Base-by-base conservation (phyloP, 768 basidiomycete species). In the Collybiopsis confluens region DNA sequence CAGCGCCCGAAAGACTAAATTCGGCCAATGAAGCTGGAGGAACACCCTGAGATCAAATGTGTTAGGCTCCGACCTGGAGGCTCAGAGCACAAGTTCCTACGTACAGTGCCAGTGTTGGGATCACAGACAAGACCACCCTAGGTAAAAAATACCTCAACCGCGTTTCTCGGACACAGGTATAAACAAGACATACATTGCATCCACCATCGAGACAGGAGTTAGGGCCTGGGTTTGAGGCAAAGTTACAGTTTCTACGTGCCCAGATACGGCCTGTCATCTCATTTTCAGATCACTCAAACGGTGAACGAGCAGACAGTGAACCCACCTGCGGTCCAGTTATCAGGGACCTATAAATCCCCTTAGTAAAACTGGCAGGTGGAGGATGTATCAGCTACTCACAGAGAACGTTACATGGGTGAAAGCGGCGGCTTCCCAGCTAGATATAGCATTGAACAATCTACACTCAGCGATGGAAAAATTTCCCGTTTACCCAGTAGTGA, bases 231-330 rank as follows among this genome's bases (percentile, higher is more conserved):
- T 76, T 75, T 37, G 56, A 67, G 51, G 65, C 69, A 61, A 88
- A 88, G 65, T 86, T 69, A 58, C 87, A 88, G 62, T 85, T 66
- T 20, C 82, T 79, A 21, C 85, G 77, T 38, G 68, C 85, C 88
- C 86, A 21, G 75, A 52, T 13, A 5, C n/a, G 8, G 30, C 2
- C 37, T 18, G 16, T 13, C 11, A 36, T n/a, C n/a, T n/a, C n/a
- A n/a, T n/a, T n/a, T n/a, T n/a, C n/a, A n/a, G n/a, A n/a, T n/a
- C n/a, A n/a, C n/a, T n/a, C n/a, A n/a, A n/a, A n/a, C n/a, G n/a
- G n/a, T n/a, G n/a, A n/a, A n/a, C n/a, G n/a, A n/a, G n/a, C n/a
- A n/a, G n/a, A n/a, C n/a, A n/a, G n/a, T n/a, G 10, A 56, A 73
- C 76, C 76, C 75, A 77, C 65, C 65, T 33, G 65, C 59, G 45